Percentiles rank a stretch among this genome's conserved stretches.
These are phyloP conservation scores for Panaeolus papilionaceus DNA, from an alignment of 768 basidiomycete species.

Conservation along the genomic window DNA sequence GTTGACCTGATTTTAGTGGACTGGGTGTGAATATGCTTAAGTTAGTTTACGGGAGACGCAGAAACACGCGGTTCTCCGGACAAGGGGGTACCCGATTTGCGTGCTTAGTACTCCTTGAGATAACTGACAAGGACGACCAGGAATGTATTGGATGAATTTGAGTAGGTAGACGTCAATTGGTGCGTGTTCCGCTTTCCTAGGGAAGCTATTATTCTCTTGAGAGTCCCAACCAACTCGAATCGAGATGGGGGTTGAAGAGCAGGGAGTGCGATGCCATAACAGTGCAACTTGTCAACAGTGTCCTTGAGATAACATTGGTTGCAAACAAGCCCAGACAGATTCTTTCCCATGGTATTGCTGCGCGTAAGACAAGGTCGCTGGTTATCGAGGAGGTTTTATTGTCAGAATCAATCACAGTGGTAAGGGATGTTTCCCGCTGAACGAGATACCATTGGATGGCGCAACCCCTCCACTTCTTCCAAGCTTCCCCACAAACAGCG, in stretches of 20 bases:
- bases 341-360: slow-evolving; percentile 10
- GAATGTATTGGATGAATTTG: not conserved
- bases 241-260: not conserved
- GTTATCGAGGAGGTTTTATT: not conserved
- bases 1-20: slow-evolving; percentile 22
- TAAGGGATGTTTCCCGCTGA: not conserved
- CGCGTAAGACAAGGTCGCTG: not conserved
- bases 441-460: not conserved
- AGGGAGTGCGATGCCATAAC: slow-evolving; percentile 6
- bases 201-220: not conserved
- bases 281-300: not conserved
- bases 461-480: not conserved
- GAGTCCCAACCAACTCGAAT: not conserved
- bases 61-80: not conserved
- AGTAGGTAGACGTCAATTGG: not conserved
- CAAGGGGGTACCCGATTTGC: slow-evolving; percentile 6
- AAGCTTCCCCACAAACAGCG: slow-evolving; percentile 8
- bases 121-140: not conserved
- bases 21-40: slow-evolving; percentile 29
- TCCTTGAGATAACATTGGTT: slow-evolving; percentile 1
- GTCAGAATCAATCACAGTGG: slow-evolving; percentile 1
- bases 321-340: slow-evolving; percentile 10
- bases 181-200: slow-evolving; percentile 4
- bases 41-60: slow-evolving; percentile 19
- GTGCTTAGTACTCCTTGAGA: slow-evolving; percentile 6